phyloP scores from a whole-genome alignment of 257 asterid species.

The Solanum bulbocastanum region DNA sequence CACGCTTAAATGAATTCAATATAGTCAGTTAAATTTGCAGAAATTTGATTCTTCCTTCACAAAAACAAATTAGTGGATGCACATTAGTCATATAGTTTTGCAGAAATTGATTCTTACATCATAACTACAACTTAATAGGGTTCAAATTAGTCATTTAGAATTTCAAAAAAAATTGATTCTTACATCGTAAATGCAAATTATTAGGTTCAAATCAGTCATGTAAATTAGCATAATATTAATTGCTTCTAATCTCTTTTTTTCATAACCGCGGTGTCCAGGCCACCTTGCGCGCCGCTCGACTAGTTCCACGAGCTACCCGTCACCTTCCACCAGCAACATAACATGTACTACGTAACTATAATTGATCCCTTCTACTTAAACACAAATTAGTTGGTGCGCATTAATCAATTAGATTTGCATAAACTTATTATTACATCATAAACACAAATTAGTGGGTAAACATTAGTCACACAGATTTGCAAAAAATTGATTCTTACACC shows the following conservation, averaged over 20 bases:
- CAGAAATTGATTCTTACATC: background rate
- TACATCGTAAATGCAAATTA: background rate
- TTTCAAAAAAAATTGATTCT: background rate
- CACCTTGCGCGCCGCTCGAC: background rate
- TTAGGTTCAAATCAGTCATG: background rate
- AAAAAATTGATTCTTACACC: background rate
- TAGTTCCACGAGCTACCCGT: rapidly evolving
- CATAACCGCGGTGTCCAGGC: rapidly evolving
- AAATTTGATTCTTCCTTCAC: background rate
- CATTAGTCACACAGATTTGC: background rate
- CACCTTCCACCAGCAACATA: background rate
- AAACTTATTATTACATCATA: background rate
- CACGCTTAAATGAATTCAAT: background rate
- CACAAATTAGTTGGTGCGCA: background rate
- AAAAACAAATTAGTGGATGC: background rate
- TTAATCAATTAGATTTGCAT: background rate
- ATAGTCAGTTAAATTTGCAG: background rate
- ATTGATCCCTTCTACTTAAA: background rate
- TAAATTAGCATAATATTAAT: background rate
- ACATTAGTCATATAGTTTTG: background rate
- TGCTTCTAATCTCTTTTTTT: background rate
- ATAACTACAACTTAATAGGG: background rate
- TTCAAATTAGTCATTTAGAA: background rate
- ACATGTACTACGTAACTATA: no score
- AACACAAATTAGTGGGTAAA: background rate